Base-by-base conservation (phyloP, 2,329 filamentous ascomycete genomes). In the Nigrospora oryzae region DNA sequence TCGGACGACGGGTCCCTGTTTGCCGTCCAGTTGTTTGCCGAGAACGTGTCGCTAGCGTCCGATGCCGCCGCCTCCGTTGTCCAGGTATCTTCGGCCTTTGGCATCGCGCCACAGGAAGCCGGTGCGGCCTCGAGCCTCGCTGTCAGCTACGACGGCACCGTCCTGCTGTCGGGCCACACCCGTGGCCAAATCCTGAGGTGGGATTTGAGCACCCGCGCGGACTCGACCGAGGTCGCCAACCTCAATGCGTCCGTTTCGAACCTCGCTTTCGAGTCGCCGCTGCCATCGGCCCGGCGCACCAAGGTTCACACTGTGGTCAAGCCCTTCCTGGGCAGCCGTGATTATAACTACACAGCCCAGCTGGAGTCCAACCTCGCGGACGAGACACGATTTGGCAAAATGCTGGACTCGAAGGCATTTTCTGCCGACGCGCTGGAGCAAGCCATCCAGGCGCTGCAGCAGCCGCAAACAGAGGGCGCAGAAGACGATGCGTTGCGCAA, bases 201-300 rank as follows among this genome's bases (percentile, higher is more conserved):
- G 91, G 87, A 88, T 59, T 74, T 91, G 23, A 80, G 81, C 34
- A 81, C 83, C 52, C 78, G 79, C 48, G 80, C 79, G 47, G 84
- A 86, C 49, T 75, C 78, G 1, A 77, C 81, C 3, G 80, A 83
- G 43, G 58, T 91, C 39, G 73, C 79, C 2, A 85, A 84, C 47
- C 74, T 94, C 46, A 89, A 89, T 44, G 85, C 88, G 4, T 81
- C 89, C 15, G 81, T 95, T 32, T 93, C 87, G 11, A 95, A 94
- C 54, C 58, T 97, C 19, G 61, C 73, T n/a, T 86, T 93, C 63
- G 69, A 88, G 28, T 75, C 81, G 11, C 81, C 86, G 0, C 71
- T 75, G 23, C 64, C 62, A 67, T 68, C 48, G 71, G 72, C 55
- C 61, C 65, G 28, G 51, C 55, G 59, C 51, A 74, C 73, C 15